Evolutionary conservation across 2,329 filamentous ascomycete species (phyloP).

Genomic region (Alternaria alternata): DNA sequence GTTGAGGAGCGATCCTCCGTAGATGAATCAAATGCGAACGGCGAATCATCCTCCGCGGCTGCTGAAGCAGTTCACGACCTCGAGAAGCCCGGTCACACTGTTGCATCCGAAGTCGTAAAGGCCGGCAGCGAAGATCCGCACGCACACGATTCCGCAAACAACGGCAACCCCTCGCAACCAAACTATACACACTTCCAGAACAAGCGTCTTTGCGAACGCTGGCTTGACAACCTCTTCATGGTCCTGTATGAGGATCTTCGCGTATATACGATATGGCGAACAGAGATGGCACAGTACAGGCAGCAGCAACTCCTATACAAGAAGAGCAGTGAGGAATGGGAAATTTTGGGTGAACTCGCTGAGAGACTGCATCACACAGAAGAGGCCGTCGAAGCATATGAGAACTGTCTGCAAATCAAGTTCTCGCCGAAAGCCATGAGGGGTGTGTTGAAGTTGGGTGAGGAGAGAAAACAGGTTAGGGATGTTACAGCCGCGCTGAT

Average conservation of each 20-base stretch:
- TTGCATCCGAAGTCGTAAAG: conserved; percentile 79
- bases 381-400: conserved; percentile 92
- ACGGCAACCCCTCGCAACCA: conserved; percentile 62
- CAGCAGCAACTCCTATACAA: conserved; percentile 95
- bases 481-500: conserved; percentile 88
- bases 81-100: conserved; percentile 81
- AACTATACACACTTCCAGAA: conserved; percentile 92
- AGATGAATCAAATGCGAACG: conserved; percentile 40
- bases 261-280: conserved; percentile 99
- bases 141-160: conserved; percentile 55
- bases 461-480: conserved; percentile 78
- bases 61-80: conserved; percentile 54
- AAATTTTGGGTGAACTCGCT: conserved; percentile 91
- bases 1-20: conserved; percentile 27
- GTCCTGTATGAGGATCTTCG: conserved; percentile 97
- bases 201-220: conserved; percentile 95
- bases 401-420: conserved; percentile 82
- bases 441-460: conserved; percentile 81
- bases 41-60: conserved; percentile 37
- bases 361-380: conserved; percentile 91
- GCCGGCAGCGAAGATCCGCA: conserved; percentile 70
- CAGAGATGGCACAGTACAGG: conserved; percentile 94
- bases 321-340: conserved; percentile 97
- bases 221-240: conserved; percentile 99
- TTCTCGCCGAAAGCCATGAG: conserved; percentile 94